Evolutionary conservation across 75 land plant species (phyloP), one percentile per base, ranked within the genome.

Genomic region (Isoetes taiwanensis): DNA sequence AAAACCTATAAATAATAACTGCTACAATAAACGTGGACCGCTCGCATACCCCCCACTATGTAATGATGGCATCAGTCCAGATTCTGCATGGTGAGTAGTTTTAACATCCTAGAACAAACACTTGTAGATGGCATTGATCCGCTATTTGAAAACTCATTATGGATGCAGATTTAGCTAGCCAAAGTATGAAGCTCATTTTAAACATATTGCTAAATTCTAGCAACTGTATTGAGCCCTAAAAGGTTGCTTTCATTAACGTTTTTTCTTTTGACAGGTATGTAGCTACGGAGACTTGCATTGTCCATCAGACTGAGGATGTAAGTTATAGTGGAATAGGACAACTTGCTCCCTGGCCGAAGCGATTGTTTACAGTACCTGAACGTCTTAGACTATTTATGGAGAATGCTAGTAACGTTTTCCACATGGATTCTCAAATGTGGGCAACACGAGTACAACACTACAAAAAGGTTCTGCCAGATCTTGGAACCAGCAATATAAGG

Each of bases 51-150:
- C 94, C 43, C 85, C 94, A 28, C 62, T 81, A 32, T 87, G 94
- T 62, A 89, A 87, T 62, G 94, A 84, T 52, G 69, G 85, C 52
- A 67, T 76, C 57, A 85, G 81, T 57, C 75, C 85, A 39, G 94
- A 87, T 76, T 64, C 82, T 26, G 82, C 94, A 31, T 86, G 93
- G 93, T 75, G 65, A 52, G 34, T 6, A 3, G 2, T 12, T 30
- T 3, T 2, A 56, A 21, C 32, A 28, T 53, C 43, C 28, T 21
- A 2, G 32, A 3, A 20, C 43, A n/a, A n/a, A n/a, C n/a, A n/a
- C n/a, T n/a, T n/a, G n/a, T n/a, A n/a, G n/a, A n/a, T n/a, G n/a
- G n/a, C n/a, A n/a, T n/a, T n/a, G n/a, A n/a, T n/a, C n/a, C n/a
- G n/a, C n/a, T n/a, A n/a, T n/a, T n/a, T n/a, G n/a, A n/a, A n/a